phyloP scores from a whole-genome alignment of 768 basidiomycete genomes.

The Tubosaeta sp. region DNA sequence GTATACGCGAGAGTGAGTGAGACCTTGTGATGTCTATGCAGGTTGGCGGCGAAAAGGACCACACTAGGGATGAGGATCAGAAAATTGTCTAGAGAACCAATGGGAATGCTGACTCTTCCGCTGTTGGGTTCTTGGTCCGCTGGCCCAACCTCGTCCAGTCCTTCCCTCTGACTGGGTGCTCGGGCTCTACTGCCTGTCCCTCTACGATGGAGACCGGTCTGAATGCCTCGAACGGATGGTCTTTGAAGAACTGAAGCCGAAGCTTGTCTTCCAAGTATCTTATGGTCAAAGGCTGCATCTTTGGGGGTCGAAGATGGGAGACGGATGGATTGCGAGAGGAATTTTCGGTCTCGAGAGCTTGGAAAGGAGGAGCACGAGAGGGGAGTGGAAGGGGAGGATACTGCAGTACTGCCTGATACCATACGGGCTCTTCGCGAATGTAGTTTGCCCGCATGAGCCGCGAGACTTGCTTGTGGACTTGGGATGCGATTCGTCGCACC shows the following conservation, averaged over 20 bases:
- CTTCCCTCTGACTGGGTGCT: slow-evolving; percentile 52
- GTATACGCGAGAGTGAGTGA: slow-evolving; percentile 79
- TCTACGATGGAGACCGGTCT: slow-evolving; percentile 77
- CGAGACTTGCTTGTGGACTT: slow-evolving; percentile 85
- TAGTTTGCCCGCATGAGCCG: slow-evolving; percentile 68
- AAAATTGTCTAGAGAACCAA: background rate
- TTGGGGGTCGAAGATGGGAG: slow-evolving; percentile 32
- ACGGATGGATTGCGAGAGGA: slow-evolving; percentile 20
- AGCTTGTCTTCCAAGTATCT: slow-evolving; percentile 82
- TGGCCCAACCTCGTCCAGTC: slow-evolving; percentile 81
- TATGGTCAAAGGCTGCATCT: slow-evolving; percentile 53
- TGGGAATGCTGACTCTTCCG: slow-evolving; percentile 76
- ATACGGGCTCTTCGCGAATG: slow-evolving; percentile 64
- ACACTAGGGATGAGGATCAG: slow-evolving; percentile 45
- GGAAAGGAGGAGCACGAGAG: slow-evolving; percentile 56
- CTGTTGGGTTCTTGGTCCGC: slow-evolving; percentile 72
- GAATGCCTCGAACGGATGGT: slow-evolving; percentile 96
- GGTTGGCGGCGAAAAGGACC: slow-evolving; percentile 73
- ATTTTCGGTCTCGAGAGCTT: slow-evolving; percentile 43
- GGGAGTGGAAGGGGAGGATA: slow-evolving; percentile 88
- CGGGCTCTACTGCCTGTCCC: slow-evolving; percentile 49
- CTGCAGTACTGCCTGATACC: slow-evolving; percentile 82
- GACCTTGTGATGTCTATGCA: slow-evolving; percentile 59
- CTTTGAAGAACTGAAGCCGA: slow-evolving; percentile 86
- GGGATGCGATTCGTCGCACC: slow-evolving; percentile 78